Evolutionary conservation across 768 basidiomycete species (phyloP).

Genomic region (Kwoniella dendrophila): DNA sequence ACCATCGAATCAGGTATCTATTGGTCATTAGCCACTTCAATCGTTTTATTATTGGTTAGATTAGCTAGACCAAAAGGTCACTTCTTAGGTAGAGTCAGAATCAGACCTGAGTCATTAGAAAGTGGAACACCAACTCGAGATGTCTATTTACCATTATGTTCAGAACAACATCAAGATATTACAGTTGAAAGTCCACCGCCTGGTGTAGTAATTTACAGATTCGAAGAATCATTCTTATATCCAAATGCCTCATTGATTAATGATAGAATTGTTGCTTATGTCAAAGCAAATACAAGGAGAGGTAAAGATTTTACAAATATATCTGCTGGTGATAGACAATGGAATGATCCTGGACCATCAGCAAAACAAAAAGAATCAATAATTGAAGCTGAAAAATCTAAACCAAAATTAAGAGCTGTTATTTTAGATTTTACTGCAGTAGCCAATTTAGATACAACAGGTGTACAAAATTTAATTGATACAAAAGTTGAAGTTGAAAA

Average conservation of each 20-base stretch:
- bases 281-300: constrained; percentile 73
- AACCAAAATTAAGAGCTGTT: constrained; percentile 76
- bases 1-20: constrained; percentile 79
- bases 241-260: constrained; percentile 62
- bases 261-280: constrained; percentile 73
- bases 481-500: constrained; percentile 82
- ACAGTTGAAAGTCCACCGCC: constrained; percentile 76
- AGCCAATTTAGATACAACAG: constrained; percentile 86
- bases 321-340: constrained; percentile 73
- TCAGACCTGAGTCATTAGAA: constrained; percentile 49
- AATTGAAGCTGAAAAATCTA: constrained; percentile 59
- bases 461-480: constrained; percentile 87
- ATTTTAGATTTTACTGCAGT: constrained; percentile 88
- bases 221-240: constrained; percentile 80
- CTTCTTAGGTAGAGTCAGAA: constrained; percentile 82
- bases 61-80: constrained; percentile 83
- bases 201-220: constrained; percentile 86
- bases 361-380: constrained; percentile 61
- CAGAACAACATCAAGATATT: constrained; percentile 64
- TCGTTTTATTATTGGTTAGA: constrained; percentile 78
- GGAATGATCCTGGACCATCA: constrained; percentile 87
- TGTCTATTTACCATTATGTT: constrained; percentile 73
- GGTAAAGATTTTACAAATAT: constrained; percentile 73
- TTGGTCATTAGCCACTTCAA: constrained; percentile 73
- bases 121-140: constrained; percentile 62